phyloP scores from a whole-genome alignment of 192 early-diverging fungal species.

The Phlyctochytrium arcticum region DNA sequence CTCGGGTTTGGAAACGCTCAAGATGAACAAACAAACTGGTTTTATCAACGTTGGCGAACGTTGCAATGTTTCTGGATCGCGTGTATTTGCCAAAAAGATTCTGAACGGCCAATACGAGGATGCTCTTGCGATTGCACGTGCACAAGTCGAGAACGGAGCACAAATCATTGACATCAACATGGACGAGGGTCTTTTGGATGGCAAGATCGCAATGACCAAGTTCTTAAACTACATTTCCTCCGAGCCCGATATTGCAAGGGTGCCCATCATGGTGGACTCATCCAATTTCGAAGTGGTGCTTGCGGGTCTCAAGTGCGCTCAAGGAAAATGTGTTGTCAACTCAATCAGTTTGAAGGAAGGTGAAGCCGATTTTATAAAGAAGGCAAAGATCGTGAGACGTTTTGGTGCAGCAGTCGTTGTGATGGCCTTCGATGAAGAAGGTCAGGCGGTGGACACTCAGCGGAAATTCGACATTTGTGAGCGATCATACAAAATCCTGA shows the following conservation, averaged over 20 bases:
- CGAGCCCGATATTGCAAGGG: constrained; percentile 85
- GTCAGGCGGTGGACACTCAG: constrained; percentile 80
- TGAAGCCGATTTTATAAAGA: constrained; percentile 85
- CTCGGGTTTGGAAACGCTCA: constrained; percentile 82
- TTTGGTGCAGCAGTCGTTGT: constrained; percentile 95
- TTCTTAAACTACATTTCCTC: constrained; percentile 92
- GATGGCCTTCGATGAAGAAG: constrained; percentile 96
- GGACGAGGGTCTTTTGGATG: constrained; percentile 95
- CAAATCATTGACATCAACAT: constrained; percentile 96
- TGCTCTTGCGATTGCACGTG: constrained; percentile 85
- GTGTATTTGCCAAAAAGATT: constrained; percentile 91
- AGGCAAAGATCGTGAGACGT: constrained; percentile 80
- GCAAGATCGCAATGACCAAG: constrained; percentile 86
- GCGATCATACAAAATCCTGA: constrained; percentile 85
- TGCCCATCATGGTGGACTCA: constrained; percentile 93
- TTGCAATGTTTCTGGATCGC: constrained; percentile 95
- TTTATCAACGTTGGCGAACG: constrained; percentile 97
- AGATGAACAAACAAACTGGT: constrained; percentile 73
- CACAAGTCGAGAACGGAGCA: constrained; percentile 93
- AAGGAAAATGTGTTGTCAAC: constrained; percentile 98
- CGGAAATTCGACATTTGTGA: constrained; percentile 88
- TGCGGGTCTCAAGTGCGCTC: constrained; percentile 91
- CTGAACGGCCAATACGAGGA: constrained; percentile 91
- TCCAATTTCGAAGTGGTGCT: constrained; percentile 97
- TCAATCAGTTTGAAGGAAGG: constrained; percentile 95